Conservation (phyloP, 1,284 basidiomycete species). For the Tilletiopsis washingtonensis region DNA sequence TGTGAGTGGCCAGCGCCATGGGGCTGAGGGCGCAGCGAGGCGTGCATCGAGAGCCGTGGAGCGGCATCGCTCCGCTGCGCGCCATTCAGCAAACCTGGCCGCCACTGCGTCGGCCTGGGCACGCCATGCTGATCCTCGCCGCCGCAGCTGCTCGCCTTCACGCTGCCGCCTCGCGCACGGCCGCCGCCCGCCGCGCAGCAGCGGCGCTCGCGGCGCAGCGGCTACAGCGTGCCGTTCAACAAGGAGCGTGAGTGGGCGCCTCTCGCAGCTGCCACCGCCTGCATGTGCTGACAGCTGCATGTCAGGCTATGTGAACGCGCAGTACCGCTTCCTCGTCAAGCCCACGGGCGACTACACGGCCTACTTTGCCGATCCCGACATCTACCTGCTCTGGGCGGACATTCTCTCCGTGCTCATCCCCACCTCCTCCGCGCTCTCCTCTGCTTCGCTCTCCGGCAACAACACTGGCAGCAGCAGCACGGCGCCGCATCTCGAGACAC, state of each 20-base stretch:
- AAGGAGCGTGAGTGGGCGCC: conserved; percentile 29
- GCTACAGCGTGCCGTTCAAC: conserved; percentile 31
- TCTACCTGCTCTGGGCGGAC: conserved; percentile 56
- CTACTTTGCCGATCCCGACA: conserved; percentile 40
- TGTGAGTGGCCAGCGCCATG: conserved; percentile 12
- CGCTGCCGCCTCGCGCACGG: conserved; percentile 36
- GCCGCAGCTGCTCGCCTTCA: conserved; percentile 37
- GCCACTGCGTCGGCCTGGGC: neutral
- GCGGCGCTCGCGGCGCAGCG: conserved; percentile 23
- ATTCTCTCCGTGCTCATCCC: conserved; percentile 90
- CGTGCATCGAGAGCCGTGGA: neutral
- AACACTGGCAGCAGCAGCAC: too few relatives aligned
- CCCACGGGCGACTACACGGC: conserved; percentile 43
- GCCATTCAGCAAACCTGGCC: neutral
- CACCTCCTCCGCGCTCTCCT: conserved; percentile 52
- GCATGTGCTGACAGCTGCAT: neutral
- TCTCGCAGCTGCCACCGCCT: neutral
- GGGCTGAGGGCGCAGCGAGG: too few relatives aligned
- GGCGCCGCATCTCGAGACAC: conserved; percentile 40
- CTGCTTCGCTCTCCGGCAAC: conserved; percentile 9
- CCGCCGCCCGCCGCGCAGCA: conserved; percentile 21
- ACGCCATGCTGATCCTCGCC: neutral
- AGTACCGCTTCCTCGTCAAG: conserved; percentile 46
- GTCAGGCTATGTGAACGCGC: conserved; percentile 40
- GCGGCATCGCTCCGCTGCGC: neutral